Percentiles rank a stretch among this genome's conserved stretches.
Conservation (phyloP, 1,139 yeast genomes). For the Taphrina deformans region DNA sequence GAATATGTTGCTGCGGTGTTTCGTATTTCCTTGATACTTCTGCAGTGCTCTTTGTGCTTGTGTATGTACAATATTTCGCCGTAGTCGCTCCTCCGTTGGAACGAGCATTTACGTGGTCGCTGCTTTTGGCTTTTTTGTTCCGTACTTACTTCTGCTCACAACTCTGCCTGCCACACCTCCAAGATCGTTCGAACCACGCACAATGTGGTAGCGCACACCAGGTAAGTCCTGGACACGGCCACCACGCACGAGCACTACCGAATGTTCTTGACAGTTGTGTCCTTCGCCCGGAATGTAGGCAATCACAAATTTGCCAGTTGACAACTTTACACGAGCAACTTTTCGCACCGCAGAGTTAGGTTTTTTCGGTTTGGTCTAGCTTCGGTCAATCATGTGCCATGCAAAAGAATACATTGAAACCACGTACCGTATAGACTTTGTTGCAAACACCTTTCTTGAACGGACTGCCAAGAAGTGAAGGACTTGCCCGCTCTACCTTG, state of each 20-base stretch:
- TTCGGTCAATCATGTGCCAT: not conserved
- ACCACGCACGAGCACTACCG: slow-evolving; percentile 92
- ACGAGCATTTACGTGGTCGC: not conserved
- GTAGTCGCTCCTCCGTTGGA: not conserved
- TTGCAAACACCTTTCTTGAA: slow-evolving; percentile 36
- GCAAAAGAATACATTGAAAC: too few species aligned
- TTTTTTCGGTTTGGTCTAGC: slow-evolving; percentile 73
- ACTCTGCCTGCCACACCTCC: slow-evolving; percentile 93
- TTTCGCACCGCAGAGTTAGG: slow-evolving; percentile 98
- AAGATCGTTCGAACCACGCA: slow-evolving; percentile 90
- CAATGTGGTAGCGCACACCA: slow-evolving; percentile 92
- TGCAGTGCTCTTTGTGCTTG: too few species aligned
- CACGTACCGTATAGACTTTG: slow-evolving; percentile 34
- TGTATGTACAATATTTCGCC: too few species aligned
- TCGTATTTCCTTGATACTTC: too few species aligned
- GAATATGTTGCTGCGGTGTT: too few species aligned
- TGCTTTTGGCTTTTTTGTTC: slow-evolving; percentile 74
- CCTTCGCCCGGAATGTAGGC: slow-evolving; percentile 99
- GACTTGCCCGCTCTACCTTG: slow-evolving; percentile 24
- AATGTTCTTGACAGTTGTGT: slow-evolving; percentile 81
- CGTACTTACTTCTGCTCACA: slow-evolving; percentile 88
- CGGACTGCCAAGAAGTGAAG: slow-evolving; percentile 35
- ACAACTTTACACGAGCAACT: slow-evolving; percentile 89
- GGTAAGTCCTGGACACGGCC: slow-evolving; percentile 98
- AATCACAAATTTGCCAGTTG: slow-evolving; percentile 84